These are phyloP conservation scores for Suillus clintonianus DNA, from an alignment of 768 basidiomycete species.

Conservation along the genomic window DNA sequence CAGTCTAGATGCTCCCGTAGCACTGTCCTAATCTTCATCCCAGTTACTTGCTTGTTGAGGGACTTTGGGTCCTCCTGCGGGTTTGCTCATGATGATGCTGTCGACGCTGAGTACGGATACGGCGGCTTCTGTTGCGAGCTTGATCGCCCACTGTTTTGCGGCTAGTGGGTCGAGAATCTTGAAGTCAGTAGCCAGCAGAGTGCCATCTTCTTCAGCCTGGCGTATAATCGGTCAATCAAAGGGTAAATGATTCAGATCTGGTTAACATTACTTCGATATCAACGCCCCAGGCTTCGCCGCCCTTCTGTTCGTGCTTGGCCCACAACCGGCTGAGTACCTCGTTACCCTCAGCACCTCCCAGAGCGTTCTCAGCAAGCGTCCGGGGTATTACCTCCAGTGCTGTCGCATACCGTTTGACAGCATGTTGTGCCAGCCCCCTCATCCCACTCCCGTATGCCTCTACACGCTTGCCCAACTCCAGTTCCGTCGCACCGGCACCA, in stretches of 20 bases:
- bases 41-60: conserved; percentile 87
- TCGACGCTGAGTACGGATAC: conserved; percentile 92
- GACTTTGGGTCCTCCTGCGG: conserved; percentile 38
- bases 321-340: conserved; percentile 87
- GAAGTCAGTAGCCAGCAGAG: conserved; percentile 59
- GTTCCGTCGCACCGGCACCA: conserved; percentile 92
- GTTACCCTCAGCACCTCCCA: conserved; percentile 89
- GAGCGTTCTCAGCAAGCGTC: conserved; percentile 92
- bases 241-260: not conserved
- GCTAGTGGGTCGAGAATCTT: conserved; percentile 86
- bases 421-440: conserved; percentile 92
- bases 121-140: conserved; percentile 90
- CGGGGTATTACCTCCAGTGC: conserved; percentile 92
- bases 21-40: conserved; percentile 63
- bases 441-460: conserved; percentile 86
- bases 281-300: conserved; percentile 78
- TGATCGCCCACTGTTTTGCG: conserved; percentile 88
- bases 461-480: conserved; percentile 86
- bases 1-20: conserved; percentile 14
- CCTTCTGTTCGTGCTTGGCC: conserved; percentile 84
- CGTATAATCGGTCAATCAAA: conserved; percentile 7
- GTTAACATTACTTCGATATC: conserved; percentile 72
- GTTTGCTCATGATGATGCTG: conserved; percentile 96
- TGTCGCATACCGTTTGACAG: conserved; percentile 84
- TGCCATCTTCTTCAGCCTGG: conserved; percentile 80